Evolutionary conservation across 2,329 filamentous ascomycete species (phyloP), one percentile per base, ranked within the genome.

Genomic region (Penicillium sp.): DNA sequence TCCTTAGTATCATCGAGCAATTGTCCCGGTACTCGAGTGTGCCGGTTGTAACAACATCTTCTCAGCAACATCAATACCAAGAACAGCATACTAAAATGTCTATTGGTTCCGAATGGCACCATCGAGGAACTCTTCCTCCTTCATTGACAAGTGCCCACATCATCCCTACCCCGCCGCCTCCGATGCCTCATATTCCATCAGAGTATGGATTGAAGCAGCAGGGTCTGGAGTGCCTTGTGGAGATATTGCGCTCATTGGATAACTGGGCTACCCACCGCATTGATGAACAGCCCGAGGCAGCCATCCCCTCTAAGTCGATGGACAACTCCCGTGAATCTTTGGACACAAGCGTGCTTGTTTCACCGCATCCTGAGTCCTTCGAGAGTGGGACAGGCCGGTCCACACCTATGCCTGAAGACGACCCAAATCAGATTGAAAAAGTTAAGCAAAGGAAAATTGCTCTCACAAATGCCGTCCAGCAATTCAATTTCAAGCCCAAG

Each of bases 401-500:
- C 26, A 91, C 89, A 0, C 88, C 86, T 19, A 77, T 87, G 26
- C 75, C 85, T 4, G 91, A 97, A 55, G 95, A 99, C 68, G 94
- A 99, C 67, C 93, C 93, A 0, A 91, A 87, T 59, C 88, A 97
- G 66, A 80, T 99, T n/a, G 94, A 97, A 68, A 95, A 89, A 73
- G 91, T 92, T 53, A 97, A 97, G 76, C 90, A 92, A 57, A 84
- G 88, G 59, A 99, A 99, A 77, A 97, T 91, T 7, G 94, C 94
- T 0, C 77, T 97, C 58, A 89, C 87, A 50, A 94, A 96, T 65
- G 93, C 89, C 2, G 88, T 97, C 52, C 86, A 88, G 47, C 88
- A 91, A 59, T 99, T 99, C 81, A 99, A 99, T 72, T 97, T 93
- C 80, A 99, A 99, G 73, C 91, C 95, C 0, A 99, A 99, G 74